Base-by-base conservation (phyloP, 176 grass and related monocot species). In the Ananas comosus region DNA sequence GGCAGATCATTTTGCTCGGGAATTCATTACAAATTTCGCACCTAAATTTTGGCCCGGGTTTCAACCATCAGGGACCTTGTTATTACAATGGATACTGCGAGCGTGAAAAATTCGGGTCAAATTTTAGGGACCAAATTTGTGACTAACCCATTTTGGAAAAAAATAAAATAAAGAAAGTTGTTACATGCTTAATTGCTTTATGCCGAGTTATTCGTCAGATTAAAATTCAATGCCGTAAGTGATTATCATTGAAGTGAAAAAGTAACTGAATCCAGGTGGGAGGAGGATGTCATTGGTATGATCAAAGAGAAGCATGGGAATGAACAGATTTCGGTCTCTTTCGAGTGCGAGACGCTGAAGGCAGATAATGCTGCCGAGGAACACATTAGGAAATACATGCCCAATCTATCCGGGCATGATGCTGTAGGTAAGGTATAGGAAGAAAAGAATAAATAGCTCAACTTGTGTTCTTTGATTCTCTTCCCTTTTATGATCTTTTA, bases 361-460 rank as follows among this genome's bases (percentile, higher is more conserved):
- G 83, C 86, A 51, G 93, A 97, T 24, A 80, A 83, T 85, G 93
- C 85, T 10, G 89, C 86, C 0, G 93, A 92, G 65, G 86, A 97
- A 33, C 86, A 97, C 65, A 76, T 97, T 65, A 77, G 28, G 75
- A 90, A 74, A 57, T 92, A 85, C 53, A 97, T 97, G 93, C 80
- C 93, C 51, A 97, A 88, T 64, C 83, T 92, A 65, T 61, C 68
- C 53, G 89, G 89, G 52, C 49, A 80, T 64, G 84, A 92, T 76
- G 89, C 82, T 67, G 84, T 97, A 72, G 89, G 93, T 97, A 92
- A 42, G 73, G 93, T 50, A 74, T 76, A 16, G 56, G 53, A 42
- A 66, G 18, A 50, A 2, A 11, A 70, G 11, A 21, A 53, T 25
- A 19, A 24, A 25, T 49, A 52, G 12, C 17, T 28, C 11, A n/a